Evolutionary conservation across 352 stramenopile species (phyloP).

Genomic region (Phytopythium litorale): DNA sequence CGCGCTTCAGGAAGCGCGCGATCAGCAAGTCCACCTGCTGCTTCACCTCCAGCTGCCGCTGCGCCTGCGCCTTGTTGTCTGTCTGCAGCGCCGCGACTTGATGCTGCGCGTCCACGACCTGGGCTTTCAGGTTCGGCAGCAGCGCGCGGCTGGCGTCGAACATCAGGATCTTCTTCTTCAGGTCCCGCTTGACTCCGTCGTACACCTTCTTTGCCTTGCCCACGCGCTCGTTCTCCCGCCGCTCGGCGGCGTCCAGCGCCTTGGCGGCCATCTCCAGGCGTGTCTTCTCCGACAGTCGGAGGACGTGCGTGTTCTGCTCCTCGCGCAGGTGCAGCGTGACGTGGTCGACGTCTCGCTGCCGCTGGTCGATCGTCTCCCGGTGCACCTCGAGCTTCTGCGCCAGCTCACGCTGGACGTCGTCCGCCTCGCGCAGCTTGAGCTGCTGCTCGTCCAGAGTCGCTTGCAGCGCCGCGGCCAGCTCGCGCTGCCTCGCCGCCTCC

Average conservation of each 20-base stretch:
- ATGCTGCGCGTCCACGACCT: slow-evolving; percentile 79
- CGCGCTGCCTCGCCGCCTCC: slow-evolving; percentile 55
- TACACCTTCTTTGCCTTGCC: slow-evolving; percentile 73
- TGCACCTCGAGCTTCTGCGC: slow-evolving; percentile 87
- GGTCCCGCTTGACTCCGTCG: slow-evolving; percentile 78
- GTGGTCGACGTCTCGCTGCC: slow-evolving; percentile 89
- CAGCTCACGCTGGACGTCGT: slow-evolving; percentile 78
- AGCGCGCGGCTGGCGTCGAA: slow-evolving; percentile 70
- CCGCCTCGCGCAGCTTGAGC: slow-evolving; percentile 60
- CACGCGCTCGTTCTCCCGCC: slow-evolving; percentile 65
- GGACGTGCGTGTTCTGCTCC: slow-evolving; percentile 78
- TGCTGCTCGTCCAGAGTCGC: slow-evolving; percentile 33
- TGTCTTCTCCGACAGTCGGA: slow-evolving; percentile 66
- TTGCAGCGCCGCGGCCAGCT: slow-evolving; percentile 34
- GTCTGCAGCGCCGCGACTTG: slow-evolving; percentile 44
- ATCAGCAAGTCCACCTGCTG: slow-evolving; percentile 91
- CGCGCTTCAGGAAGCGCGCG: slow-evolving; percentile 83
- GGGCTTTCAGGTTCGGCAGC: slow-evolving; percentile 74
- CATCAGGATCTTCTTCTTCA: slow-evolving; percentile 86
- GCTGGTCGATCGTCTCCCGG: slow-evolving; percentile 88
- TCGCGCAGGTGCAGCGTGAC: slow-evolving; percentile 84
- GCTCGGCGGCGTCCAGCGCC: slow-evolving; percentile 37
- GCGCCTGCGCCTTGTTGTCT: slow-evolving; percentile 70
- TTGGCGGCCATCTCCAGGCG: slow-evolving; percentile 63
- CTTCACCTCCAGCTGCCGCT: slow-evolving; percentile 78